Evolutionary conservation across 495 filamentous ascomycete species (phyloP).

Genomic region (Polyplosphaeria fusca): DNA sequence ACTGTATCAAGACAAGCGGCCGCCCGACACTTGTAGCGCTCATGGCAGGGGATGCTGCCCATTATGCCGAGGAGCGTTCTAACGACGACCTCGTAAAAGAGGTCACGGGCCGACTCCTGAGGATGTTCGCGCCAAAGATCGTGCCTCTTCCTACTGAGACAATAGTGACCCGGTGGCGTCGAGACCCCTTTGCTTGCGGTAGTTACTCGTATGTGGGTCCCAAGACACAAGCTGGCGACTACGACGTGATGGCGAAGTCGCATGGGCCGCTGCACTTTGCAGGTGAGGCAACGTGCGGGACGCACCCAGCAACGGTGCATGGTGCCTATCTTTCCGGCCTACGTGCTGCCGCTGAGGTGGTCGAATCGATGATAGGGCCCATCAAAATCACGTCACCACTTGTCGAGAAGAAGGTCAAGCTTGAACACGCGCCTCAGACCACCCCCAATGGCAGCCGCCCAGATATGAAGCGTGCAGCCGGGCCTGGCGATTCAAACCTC

Average conservation of each 20-base stretch:
- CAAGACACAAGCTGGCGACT: slow-evolving; percentile 77
- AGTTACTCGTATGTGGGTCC: slow-evolving; percentile 92
- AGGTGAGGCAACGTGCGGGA: slow-evolving; percentile 91
- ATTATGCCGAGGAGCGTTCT: slow-evolving; percentile 71
- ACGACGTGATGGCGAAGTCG: slow-evolving; percentile 83
- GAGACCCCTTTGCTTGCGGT: slow-evolving; percentile 82
- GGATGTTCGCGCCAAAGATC: slow-evolving; percentile 58
- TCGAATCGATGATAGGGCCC: slow-evolving; percentile 74
- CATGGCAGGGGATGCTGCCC: slow-evolving; percentile 95
- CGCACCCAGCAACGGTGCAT: slow-evolving; percentile 94
- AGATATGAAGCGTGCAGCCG: slow-evolving; percentile 14
- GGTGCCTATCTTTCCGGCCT: slow-evolving; percentile 93
- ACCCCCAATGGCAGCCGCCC: neutral
- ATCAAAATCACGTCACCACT: slow-evolving; percentile 73
- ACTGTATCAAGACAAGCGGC: slow-evolving; percentile 83
- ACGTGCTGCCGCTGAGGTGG: slow-evolving; percentile 79
- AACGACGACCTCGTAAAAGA: slow-evolving; percentile 74
- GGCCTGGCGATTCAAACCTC: slow-evolving; percentile 2
- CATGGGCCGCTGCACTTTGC: slow-evolving; percentile 93
- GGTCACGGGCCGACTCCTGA: slow-evolving; percentile 68
- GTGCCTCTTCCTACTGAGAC: slow-evolving; percentile 80
- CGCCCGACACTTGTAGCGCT: slow-evolving; percentile 83
- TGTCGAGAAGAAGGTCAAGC: slow-evolving; percentile 57
- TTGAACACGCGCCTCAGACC: slow-evolving; percentile 7
- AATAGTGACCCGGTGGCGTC: slow-evolving; percentile 90